Conservation (phyloP, 2,329 filamentous ascomycete genomes). For the Beauveria pseudobassiana region DNA sequence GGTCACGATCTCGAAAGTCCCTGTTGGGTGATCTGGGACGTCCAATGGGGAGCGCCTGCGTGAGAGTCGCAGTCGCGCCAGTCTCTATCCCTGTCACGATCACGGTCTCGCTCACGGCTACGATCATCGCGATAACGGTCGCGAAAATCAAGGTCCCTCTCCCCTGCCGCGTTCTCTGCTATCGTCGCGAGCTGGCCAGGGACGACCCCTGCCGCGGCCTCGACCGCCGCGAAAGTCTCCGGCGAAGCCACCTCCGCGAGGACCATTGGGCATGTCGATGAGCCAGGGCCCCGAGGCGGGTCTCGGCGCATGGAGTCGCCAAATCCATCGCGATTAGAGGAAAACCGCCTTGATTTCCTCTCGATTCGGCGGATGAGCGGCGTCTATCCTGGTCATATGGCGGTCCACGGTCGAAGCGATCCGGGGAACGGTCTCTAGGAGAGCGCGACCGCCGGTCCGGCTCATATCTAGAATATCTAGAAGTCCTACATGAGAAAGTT, state of each 20-base stretch:
- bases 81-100: conserved; percentile 44
- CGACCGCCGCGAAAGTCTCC: conserved; percentile 54
- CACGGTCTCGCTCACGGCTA: conserved; percentile 50
- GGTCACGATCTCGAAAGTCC: conserved; percentile 54
- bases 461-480: conserved; percentile 55
- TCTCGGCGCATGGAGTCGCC: conserved; percentile 54
- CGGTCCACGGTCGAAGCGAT: conserved; percentile 50
- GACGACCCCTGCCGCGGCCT: conserved; percentile 49
- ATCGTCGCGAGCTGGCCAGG: conserved; percentile 51
- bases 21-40: conserved; percentile 59
- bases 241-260: conserved; percentile 52
- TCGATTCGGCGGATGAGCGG: conserved; percentile 53
- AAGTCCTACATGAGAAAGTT: conserved; percentile 31
- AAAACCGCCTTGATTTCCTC: conserved; percentile 52
- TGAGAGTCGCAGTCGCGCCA: conserved; percentile 35
- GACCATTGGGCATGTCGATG: conserved; percentile 60
- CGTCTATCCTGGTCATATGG: conserved; percentile 62
- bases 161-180: conserved; percentile 51
- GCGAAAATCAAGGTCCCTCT: conserved; percentile 52
- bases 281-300: conserved; percentile 74
- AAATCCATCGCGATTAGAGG: conserved; percentile 50
- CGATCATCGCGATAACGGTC: conserved; percentile 54
- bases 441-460: conserved; percentile 57
- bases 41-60: conserved; percentile 48
- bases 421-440: conserved; percentile 62